Evolutionary conservation across 768 basidiomycete genomes (phyloP), one percentile per base, ranked within the genome.

Genomic region (Tulasnella sp.): DNA sequence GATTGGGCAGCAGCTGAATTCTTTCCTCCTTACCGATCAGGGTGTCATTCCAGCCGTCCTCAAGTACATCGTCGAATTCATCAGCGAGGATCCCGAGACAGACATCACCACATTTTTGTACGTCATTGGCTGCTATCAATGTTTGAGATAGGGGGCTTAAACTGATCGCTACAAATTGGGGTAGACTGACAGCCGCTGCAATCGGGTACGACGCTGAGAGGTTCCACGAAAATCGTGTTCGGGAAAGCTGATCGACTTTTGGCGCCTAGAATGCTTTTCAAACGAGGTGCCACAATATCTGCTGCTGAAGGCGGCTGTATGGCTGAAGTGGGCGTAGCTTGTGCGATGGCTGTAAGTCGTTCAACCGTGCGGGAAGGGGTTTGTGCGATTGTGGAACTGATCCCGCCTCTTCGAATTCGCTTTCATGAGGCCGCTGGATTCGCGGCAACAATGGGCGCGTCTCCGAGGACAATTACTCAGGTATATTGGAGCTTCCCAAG

Each of bases 271-370:
- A 97, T 97, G 95, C 82, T 97, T 37, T 96, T 94, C 83, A 98
- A 98, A 79, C 87, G 95, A 73, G 94, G 95, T n/a, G 94, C 93
- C 74, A 96, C 95, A 1, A 97, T 98, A 67, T 92, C 91, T 63
- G 95, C 95, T 16, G 95, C 96, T 0, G 96, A 98, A 80, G 95
- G 67, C 70, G 76, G 79, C 12, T 96, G 94, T 79, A 92, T 94
- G 81, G 94, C 94, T 22, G 94, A 96, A 82, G 95, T 98, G 4
- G 95, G 95, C 86, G 96, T 98, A 47, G 95, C 96, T 1, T 94
- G 93, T 77, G 93, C 94, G 3, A 98, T 98, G 96, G 96, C 95
- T 90, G 90, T 69, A 94, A 6, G 74, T 17, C 41, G 47, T 26
- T 22, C 8, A 59, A 1, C 52, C 52, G 26, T 29, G 9, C 47